phyloP scores from a whole-genome alignment of 768 basidiomycete species.

The Suillus weaverae region DNA sequence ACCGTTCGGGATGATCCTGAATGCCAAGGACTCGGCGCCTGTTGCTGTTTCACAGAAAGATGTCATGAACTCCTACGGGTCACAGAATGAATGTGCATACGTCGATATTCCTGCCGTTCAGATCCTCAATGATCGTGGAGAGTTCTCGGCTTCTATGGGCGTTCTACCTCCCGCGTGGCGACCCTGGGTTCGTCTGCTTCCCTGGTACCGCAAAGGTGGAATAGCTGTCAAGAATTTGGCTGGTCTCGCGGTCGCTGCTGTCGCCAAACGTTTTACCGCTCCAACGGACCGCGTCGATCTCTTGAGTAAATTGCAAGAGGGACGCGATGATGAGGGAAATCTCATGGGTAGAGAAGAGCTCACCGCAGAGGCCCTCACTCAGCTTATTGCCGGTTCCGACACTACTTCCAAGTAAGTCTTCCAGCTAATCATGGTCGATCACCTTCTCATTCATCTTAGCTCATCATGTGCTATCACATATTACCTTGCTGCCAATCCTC shows the following conservation, averaged over 20 bases:
- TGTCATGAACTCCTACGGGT: conserved; percentile 58
- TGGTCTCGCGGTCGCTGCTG: conserved; percentile 77
- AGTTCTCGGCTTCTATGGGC: conserved; percentile 83
- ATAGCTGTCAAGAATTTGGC: conserved; percentile 71
- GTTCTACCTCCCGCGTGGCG: conserved; percentile 72
- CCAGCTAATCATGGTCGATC: not conserved
- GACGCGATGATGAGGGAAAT: conserved; percentile 75
- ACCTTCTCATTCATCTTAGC: conserved; percentile 38
- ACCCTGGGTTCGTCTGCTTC: conserved; percentile 60
- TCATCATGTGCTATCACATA: conserved; percentile 90
- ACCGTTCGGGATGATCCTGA: conserved; percentile 85
- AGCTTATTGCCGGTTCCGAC: conserved; percentile 87
- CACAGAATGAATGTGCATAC: conserved; percentile 44
- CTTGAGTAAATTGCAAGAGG: conserved; percentile 76
- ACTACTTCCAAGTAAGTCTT: conserved; percentile 84
- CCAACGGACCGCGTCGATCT: conserved; percentile 79
- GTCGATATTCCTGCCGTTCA: conserved; percentile 74
- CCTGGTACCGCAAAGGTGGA: conserved; percentile 74
- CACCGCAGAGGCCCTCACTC: conserved; percentile 85
- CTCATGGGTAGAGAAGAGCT: conserved; percentile 80
- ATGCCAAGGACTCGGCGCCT: conserved; percentile 69
- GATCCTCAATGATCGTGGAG: conserved; percentile 87
- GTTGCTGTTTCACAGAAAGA: conserved; percentile 58
- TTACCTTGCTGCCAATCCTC: conserved; percentile 70
- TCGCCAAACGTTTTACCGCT: conserved; percentile 68